Percentiles rank a stretch among this genome's conserved stretches.
phyloP scores from a whole-genome alignment of 108 stramenopile genomes.

The Mayamaea pseudoterrestris region DNA sequence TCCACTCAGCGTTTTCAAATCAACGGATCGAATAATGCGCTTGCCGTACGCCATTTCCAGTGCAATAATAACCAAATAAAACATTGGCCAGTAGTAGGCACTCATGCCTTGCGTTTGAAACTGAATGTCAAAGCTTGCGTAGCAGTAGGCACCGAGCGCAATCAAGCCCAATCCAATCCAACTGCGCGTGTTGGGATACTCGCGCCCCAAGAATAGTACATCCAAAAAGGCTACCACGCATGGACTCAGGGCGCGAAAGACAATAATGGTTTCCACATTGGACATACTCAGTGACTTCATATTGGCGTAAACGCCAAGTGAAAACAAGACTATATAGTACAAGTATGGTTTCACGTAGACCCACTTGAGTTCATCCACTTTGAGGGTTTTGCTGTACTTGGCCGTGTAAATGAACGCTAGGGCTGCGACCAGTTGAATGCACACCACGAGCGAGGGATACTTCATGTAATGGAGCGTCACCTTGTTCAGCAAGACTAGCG shows the following conservation, averaged over 20 bases:
- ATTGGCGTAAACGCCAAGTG: constrained; percentile 69
- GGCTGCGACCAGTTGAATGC: constrained; percentile 55
- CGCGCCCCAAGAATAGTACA: constrained; percentile 70
- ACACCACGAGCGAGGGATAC: constrained; percentile 61
- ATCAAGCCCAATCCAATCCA: constrained; percentile 47
- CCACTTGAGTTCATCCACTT: constrained; percentile 58
- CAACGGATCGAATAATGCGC: constrained; percentile 59
- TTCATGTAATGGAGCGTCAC: constrained; percentile 60
- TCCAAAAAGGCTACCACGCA: constrained; percentile 71
- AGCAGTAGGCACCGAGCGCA: constrained; percentile 64
- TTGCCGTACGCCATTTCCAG: constrained; percentile 89
- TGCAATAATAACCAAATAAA: constrained; percentile 57
- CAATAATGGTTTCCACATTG: constrained; percentile 92
- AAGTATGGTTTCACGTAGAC: constrained; percentile 65
- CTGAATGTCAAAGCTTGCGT: constrained; percentile 58
- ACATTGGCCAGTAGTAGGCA: constrained; percentile 66
- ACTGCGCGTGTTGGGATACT: constrained; percentile 62
- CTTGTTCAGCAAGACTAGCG: constrained; percentile 74
- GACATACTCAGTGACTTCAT: constrained; percentile 65
- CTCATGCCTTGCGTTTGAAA: constrained; percentile 42
- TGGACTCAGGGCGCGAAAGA: constrained; percentile 79
- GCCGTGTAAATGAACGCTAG: constrained; percentile 49
- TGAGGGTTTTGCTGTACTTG: constrained; percentile 23
- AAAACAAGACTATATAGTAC: constrained; percentile 67
- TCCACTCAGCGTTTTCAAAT: constrained; percentile 66